Conservation (phyloP, 805 yeast genomes). For the Starmerella sirachaensis region DNA sequence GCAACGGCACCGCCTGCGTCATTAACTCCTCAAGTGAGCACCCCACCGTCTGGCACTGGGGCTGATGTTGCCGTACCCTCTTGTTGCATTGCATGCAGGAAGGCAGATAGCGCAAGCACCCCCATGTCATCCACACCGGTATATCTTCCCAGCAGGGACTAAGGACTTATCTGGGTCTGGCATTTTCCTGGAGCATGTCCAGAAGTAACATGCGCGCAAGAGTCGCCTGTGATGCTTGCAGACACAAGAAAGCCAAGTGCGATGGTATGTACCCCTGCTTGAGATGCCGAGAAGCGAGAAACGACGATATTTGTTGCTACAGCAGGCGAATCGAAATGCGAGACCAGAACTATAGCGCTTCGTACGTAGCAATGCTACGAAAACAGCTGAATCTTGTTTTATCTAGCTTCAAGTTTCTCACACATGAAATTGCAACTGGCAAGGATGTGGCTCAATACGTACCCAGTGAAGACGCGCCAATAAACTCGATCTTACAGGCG, state of each 20-base stretch:
- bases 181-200: too few relatives aligned
- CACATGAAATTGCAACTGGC: background rate
- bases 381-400: conserved; percentile 2
- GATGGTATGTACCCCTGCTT: conserved; percentile 3
- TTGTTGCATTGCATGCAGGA: too few relatives aligned
- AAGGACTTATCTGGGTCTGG: too few relatives aligned
- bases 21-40: too few relatives aligned
- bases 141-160: too few relatives aligned
- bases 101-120: too few relatives aligned
- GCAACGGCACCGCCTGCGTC: too few relatives aligned
- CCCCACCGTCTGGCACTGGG: too few relatives aligned
- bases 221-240: conserved; percentile 4
- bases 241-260: conserved; percentile 6
- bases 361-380: conserved; percentile 2
- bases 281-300: conserved; percentile 2
- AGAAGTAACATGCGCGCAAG: conserved; percentile 1
- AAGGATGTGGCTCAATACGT: conserved; percentile 1
- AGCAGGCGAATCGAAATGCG: conserved; percentile 1
- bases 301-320: conserved; percentile 6
- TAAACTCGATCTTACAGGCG: background rate
- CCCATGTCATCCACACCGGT: too few relatives aligned
- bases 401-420: conserved; percentile 1
- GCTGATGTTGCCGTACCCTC: too few relatives aligned
- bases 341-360: conserved; percentile 2
- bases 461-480: background rate